Conservation (phyloP, 2,329 filamentous ascomycete genomes). For the Emergomyces orientalis region DNA sequence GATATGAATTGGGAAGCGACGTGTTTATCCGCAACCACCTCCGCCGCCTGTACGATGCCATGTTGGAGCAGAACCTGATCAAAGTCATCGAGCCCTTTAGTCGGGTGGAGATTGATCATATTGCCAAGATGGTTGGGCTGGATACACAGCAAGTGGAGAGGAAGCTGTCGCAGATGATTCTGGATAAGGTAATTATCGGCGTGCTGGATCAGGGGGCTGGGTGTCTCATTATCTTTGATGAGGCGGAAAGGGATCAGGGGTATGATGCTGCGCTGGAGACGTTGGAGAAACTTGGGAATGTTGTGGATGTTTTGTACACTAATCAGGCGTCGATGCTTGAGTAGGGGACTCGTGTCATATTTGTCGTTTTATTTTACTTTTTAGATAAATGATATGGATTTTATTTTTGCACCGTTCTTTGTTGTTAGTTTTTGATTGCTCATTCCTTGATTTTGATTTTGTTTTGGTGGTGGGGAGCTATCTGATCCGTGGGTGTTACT, state of each 20-base stretch:
- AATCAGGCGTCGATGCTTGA: slow-evolving; percentile 95
- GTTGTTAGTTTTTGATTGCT: neutral
- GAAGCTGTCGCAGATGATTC: slow-evolving; percentile 98
- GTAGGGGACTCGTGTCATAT: slow-evolving; percentile 39
- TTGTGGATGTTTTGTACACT: slow-evolving; percentile 94
- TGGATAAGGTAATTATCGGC: slow-evolving; percentile 97
- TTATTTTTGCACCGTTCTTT: neutral
- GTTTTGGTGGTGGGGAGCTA: neutral
- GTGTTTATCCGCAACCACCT: slow-evolving; percentile 96
- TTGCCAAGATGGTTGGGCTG: slow-evolving; percentile 93
- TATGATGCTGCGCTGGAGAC: slow-evolving; percentile 92
- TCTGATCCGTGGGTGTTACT: neutral
- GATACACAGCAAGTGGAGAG: slow-evolving; percentile 95
- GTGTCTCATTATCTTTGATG: slow-evolving; percentile 93
- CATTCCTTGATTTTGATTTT: too few species aligned
- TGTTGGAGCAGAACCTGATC: slow-evolving; percentile 98
- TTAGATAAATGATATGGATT: slow-evolving; percentile 5
- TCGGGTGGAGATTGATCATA: slow-evolving; percentile 90
- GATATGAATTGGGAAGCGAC: slow-evolving; percentile 87
- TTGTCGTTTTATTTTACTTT: neutral
- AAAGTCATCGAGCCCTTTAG: slow-evolving; percentile 99
- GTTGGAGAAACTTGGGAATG: slow-evolving; percentile 92
- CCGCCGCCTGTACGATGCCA: slow-evolving; percentile 89
- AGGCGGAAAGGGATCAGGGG: slow-evolving; percentile 82
- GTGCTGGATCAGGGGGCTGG: slow-evolving; percentile 96